Conservation (phyloP, 1,284 basidiomycete genomes). For the Cryptococcus sp. region DNA sequence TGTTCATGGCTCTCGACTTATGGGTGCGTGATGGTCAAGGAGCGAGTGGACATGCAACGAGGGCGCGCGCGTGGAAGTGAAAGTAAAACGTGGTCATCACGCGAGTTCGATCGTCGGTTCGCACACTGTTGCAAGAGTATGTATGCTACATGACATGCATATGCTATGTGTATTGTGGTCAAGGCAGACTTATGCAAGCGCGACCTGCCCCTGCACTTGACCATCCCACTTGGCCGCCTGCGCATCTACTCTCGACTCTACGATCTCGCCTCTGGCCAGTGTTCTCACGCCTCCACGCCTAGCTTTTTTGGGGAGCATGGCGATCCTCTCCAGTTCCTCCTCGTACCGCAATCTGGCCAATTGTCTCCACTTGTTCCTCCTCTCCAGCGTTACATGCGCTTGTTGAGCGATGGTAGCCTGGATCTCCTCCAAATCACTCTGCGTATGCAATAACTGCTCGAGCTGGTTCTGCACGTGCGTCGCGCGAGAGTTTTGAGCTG, state of each 20-base stretch:
- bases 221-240: not conserved
- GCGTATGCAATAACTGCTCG: not conserved
- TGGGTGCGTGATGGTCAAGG: no score
- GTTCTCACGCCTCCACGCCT: not conserved
- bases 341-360: no score
- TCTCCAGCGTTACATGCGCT: not conserved
- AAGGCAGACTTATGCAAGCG: conserved; percentile 4
- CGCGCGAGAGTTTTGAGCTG: not conserved
- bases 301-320: not conserved
- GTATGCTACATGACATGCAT: no score
- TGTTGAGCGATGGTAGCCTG: not conserved
- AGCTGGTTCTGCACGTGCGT: not conserved
- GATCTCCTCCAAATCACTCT: not conserved
- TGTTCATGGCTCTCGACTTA: no score
- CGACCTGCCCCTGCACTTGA: not conserved
- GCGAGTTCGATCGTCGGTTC: no score
- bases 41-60: no score
- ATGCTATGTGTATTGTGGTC: not conserved
- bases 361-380: conserved; percentile 2
- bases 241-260: not conserved
- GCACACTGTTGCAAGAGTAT: no score
- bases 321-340: not conserved
- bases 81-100: no score
- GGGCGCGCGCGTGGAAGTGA: no score
- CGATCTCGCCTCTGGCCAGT: not conserved